Base-by-base conservation (phyloP, 208 protist genomes). In the Leishmania gerbilli region DNA sequence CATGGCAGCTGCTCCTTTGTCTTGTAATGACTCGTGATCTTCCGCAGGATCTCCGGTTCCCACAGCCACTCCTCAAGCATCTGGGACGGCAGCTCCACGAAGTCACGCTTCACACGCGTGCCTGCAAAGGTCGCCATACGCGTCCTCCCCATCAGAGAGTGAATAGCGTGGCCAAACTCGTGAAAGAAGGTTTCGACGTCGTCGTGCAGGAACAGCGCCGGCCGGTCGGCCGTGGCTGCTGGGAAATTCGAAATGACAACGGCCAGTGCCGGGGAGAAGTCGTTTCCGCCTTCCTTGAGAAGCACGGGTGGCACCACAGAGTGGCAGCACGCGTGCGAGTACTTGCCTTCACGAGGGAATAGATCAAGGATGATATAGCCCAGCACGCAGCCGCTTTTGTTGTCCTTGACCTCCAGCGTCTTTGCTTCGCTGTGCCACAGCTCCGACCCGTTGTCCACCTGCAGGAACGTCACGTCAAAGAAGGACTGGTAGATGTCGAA, bases 11-110 rank as follows among this genome's bases (percentile, higher is more conserved):
- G 72, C 68, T 96, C 76, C 74, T 92, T 84, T 31, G 95, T 96
- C 85, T 96, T 91, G 82, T 96, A 97, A 85, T 98, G 94, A 37
- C 77, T 87, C 27, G 91, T 95, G 76, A 98, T 93, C 49, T 85
- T 87, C 79, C 92, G 82, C 49, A 98, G 78, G 55, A 97, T 92
- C 71, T 92, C 87, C 19, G 87, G 86, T 62, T 98, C 87, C 94
- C 96, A 98, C 56, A 93, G 84, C 92, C 95, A 98, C 78, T 98
- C 92, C 84, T 98, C 94, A 58, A 97, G 79, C 88, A 97, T 96
- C 75, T 98, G 94, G 21, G 94, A 98, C 6, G 95, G 94, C 42
- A 96, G 84, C 87, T 98, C 94, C 71, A 98, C 92, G 86, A 97
- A 98, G 84, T 97, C 93, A 37, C 91, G 79, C 85, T 96, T 96